Evolutionary conservation across 352 stramenopile species (phyloP).

Genomic region (Pythium apleroticum): DNA sequence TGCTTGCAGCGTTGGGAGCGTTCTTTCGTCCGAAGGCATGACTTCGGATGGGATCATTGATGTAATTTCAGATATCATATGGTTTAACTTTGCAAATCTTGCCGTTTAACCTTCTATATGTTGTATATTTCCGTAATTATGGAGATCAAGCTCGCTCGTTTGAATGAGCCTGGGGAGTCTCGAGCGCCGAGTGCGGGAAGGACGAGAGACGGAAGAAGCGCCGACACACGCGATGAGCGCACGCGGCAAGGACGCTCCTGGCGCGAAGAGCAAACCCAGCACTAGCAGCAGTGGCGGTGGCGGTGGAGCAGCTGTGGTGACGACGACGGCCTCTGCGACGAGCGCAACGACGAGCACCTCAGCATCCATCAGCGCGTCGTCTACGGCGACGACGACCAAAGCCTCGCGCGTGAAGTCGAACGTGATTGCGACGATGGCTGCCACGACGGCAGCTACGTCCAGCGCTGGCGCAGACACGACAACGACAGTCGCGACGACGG

Average conservation of each 20-base stretch:
- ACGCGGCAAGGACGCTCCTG: constrained; percentile 10
- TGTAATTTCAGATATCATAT: not conserved
- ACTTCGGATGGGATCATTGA: not conserved
- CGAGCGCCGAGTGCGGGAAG: not conserved
- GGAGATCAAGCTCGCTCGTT: not conserved
- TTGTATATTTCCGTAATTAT: constrained; percentile 14
- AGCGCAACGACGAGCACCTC: not conserved
- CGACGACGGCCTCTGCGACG: not conserved
- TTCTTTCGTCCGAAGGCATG: not conserved
- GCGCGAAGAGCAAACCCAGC: constrained; percentile 9
- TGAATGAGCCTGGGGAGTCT: constrained; percentile 8
- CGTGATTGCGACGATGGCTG: not conserved
- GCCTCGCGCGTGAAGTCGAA: not conserved
- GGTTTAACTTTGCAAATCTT: constrained; percentile 2
- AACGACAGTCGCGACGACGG: constrained; percentile 1
- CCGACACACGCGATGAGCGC: constrained; percentile 4
- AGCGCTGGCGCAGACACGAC: not conserved
- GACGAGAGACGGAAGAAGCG: not conserved
- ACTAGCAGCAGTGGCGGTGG: not conserved
- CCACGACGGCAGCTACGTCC: not conserved
- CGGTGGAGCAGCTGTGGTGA: not conserved
- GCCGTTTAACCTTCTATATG: constrained; percentile 8
- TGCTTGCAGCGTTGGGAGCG: not conserved
- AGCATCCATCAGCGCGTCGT: not conserved
- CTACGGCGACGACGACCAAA: not conserved